Evolutionary conservation across 371 early-diverging fungal species (phyloP).

Genomic region (Mortierella sp.): DNA sequence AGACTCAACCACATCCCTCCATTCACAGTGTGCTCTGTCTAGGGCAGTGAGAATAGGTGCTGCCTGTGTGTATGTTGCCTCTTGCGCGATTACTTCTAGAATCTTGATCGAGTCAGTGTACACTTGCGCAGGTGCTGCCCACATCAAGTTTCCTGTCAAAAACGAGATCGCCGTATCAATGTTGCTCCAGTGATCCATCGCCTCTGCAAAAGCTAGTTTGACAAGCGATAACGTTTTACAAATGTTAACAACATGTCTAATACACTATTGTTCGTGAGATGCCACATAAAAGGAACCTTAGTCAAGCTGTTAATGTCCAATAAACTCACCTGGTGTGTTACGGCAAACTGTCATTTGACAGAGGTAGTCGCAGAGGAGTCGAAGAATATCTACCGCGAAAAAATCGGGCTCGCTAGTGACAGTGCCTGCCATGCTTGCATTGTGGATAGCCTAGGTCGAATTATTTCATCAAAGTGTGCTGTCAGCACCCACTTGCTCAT

Average conservation of each 20-base stretch:
- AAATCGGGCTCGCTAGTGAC: constrained; percentile 41
- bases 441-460: constrained; percentile 23
- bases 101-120: constrained; percentile 32
- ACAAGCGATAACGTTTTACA: background rate
- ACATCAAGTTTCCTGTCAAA: constrained; percentile 48
- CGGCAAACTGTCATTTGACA: constrained; percentile 40
- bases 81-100: constrained; percentile 35
- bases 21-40: constrained; percentile 31
- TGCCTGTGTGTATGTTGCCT: constrained; percentile 30
- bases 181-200: constrained; percentile 57
- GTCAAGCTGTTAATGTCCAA: background rate
- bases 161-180: constrained; percentile 35
- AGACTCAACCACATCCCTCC: constrained; percentile 34
- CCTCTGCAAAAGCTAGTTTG: constrained; percentile 38
- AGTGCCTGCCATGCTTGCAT: constrained; percentile 27
- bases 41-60: constrained; percentile 23
- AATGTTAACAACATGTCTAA: background rate
- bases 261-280: background rate
- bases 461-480: background rate
- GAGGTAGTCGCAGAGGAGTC: constrained; percentile 39
- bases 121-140: constrained; percentile 32
- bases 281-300: background rate
- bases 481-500: background rate
- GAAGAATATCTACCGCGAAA: constrained; percentile 39
- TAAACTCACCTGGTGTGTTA: constrained; percentile 32